These are phyloP conservation scores for Gnaphalium uliginosum DNA, from an alignment of 129 eudicot genomes.

Conservation along the genomic window DNA sequence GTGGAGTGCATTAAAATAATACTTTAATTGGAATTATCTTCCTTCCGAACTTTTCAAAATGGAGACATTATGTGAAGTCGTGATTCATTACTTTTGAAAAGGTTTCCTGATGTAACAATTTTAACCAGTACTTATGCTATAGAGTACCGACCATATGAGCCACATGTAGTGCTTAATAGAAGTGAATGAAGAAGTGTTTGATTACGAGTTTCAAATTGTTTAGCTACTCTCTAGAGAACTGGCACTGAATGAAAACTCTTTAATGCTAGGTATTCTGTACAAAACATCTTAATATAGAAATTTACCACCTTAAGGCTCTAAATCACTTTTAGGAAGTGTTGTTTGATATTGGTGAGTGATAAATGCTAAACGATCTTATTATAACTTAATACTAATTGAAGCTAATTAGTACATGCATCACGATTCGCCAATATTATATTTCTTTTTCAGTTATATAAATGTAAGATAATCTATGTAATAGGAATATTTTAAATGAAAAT, in stretches of 20 bases:
- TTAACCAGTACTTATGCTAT: background rate
- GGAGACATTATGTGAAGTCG: conserved; percentile 17
- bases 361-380: too few relatives aligned
- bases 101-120: background rate
- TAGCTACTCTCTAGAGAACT: background rate
- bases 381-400: too few relatives aligned
- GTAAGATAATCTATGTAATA: too few relatives aligned
- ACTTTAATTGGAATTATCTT: background rate
- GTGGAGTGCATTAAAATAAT: background rate
- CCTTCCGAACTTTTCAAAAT: background rate
- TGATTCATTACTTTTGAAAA: conserved; percentile 2
- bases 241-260: background rate
- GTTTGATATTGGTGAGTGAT: background rate
- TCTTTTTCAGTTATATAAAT: too few relatives aligned
- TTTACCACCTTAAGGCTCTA: background rate
- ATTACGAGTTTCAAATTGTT: background rate
- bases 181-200: background rate
- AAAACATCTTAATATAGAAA: background rate
- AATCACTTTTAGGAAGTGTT: background rate
- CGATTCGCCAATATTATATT: too few relatives aligned
- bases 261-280: background rate
- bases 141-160: background rate
- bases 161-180: background rate
- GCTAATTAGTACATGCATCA: too few relatives aligned
- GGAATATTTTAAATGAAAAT: too few relatives aligned